A percentile compares a stretch with the other conserved stretches of the same genome.
These are phyloP conservation scores for Macrophomina pseudophaseolina DNA, from an alignment of 2,329 filamentous ascomycete genomes.

Conservation along the genomic window DNA sequence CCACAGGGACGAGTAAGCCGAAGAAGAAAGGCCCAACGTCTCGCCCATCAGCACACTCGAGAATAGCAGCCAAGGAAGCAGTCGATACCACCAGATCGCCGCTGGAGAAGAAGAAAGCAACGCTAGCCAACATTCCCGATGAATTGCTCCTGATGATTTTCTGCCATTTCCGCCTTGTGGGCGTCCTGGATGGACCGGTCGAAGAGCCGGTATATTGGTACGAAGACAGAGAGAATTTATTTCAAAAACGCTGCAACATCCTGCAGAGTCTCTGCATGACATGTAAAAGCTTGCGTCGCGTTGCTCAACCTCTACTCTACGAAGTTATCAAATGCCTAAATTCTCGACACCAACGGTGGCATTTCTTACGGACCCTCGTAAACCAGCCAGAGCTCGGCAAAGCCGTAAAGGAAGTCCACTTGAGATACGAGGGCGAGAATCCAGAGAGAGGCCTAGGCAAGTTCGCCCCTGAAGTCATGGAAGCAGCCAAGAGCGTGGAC, in stretches of 20 bases:
- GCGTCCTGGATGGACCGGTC: background rate
- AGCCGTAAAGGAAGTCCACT: conserved; percentile 8
- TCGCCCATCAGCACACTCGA: background rate
- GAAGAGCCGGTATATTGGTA: conserved; percentile 6
- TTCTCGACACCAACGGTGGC: background rate
- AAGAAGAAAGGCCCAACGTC: background rate
- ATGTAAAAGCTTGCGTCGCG: background rate
- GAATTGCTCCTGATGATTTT: conserved; percentile 1
- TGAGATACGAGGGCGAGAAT: background rate
- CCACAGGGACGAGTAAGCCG: background rate
- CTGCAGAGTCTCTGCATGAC: background rate
- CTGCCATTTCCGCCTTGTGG: background rate
- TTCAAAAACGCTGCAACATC: conserved; percentile 3
- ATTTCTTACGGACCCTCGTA: background rate
- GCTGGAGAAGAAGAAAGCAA: background rate
- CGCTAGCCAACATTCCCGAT: background rate
- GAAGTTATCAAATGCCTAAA: conserved; percentile 7
- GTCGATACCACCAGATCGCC: background rate
- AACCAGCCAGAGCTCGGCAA: background rate
- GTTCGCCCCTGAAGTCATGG: background rate
- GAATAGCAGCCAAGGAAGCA: background rate
- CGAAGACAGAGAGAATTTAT: background rate
- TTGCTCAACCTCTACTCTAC: conserved; percentile 8
- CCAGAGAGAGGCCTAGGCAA: background rate
- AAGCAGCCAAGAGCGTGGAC: background rate